Evolutionary conservation across 495 filamentous ascomycete genomes (phyloP).

Genomic region (Penicillium macrosclerotiorum): DNA sequence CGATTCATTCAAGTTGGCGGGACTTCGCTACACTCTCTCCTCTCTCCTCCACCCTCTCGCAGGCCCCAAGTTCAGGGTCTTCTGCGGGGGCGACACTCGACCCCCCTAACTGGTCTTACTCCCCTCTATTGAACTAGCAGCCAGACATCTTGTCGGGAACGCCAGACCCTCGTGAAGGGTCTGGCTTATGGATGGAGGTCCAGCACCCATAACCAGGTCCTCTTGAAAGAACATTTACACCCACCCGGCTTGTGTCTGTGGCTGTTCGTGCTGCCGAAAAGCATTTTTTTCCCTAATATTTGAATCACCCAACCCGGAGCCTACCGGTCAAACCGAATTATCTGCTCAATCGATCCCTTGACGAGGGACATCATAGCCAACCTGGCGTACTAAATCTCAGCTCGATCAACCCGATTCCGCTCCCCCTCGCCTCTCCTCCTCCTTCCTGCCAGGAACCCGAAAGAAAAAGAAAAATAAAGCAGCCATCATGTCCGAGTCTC

Average conservation of each 20-base stretch:
- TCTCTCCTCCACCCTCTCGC: slow-evolving; percentile 90
- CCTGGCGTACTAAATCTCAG: slow-evolving; percentile 16
- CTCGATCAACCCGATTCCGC: slow-evolving; percentile 8
- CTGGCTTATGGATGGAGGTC: slow-evolving; percentile 47
- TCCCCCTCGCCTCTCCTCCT: too few relatives aligned
- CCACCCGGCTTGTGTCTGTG: slow-evolving; percentile 30
- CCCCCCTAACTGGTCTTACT: slow-evolving; percentile 83
- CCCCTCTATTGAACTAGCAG: slow-evolving; percentile 32
- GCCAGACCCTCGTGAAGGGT: slow-evolving; percentile 49
- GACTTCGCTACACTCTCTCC: slow-evolving; percentile 69
- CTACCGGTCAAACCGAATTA: too few relatives aligned
- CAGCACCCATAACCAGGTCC: slow-evolving; percentile 31
- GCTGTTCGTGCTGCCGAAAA: slow-evolving; percentile 24
- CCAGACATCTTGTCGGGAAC: slow-evolving; percentile 43
- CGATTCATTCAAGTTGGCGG: slow-evolving; percentile 95
- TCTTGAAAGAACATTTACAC: slow-evolving; percentile 16
- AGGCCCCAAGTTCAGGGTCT: slow-evolving; percentile 86
- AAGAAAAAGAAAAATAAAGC: neutral
- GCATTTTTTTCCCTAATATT: too few relatives aligned
- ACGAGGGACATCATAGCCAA: slow-evolving; percentile 10
- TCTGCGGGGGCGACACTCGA: slow-evolving; percentile 93
- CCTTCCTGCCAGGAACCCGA: too few relatives aligned
- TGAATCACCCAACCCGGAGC: neutral
- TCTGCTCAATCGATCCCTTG: too few relatives aligned
- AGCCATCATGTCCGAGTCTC: slow-evolving; percentile 60